phyloP scores from a whole-genome alignment of 208 protist species.

The Trypanosoma congolense region DNA sequence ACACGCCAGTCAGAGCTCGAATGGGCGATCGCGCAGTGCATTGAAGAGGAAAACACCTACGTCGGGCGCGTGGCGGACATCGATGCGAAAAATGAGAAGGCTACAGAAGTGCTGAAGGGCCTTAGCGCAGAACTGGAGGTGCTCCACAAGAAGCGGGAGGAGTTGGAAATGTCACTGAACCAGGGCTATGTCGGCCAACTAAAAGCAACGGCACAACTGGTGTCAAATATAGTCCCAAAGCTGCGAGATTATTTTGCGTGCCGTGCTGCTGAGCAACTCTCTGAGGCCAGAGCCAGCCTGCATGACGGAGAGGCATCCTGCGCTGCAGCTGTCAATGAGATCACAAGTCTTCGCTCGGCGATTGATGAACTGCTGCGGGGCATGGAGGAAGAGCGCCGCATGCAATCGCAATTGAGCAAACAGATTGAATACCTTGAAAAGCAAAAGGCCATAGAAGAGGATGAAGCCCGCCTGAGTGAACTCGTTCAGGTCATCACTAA shows the following conservation, averaged over 20 bases:
- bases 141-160: slow-evolving; percentile 15
- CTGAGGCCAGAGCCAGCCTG: slow-evolving; percentile 27
- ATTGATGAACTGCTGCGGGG: slow-evolving; percentile 34
- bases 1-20: slow-evolving; percentile 42
- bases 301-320: neutral
- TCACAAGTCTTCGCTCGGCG: slow-evolving; percentile 18
- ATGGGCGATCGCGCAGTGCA: slow-evolving; percentile 17
- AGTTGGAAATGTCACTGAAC: slow-evolving; percentile 6
- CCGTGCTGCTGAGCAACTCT: slow-evolving; percentile 16
- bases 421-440: slow-evolving; percentile 42
- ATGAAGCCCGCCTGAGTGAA: slow-evolving; percentile 46
- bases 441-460: slow-evolving; percentile 28
- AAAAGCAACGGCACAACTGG: slow-evolving; percentile 1
- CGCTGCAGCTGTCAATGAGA: slow-evolving; percentile 12
- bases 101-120: slow-evolving; percentile 2
- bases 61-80: slow-evolving; percentile 35
- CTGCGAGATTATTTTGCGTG: slow-evolving; percentile 34
- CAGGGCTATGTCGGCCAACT: slow-evolving; percentile 9
- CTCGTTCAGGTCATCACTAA: slow-evolving; percentile 27
- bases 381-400: slow-evolving; percentile 41
- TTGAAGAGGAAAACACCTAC: slow-evolving; percentile 26
- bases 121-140: slow-evolving; percentile 3
- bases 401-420: slow-evolving; percentile 32
- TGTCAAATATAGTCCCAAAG: slow-evolving; percentile 22
- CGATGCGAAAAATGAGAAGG: slow-evolving; percentile 5